Evolutionary conservation across 495 filamentous ascomycete genomes (phyloP).

Genomic region (Aspergillus hancockii): DNA sequence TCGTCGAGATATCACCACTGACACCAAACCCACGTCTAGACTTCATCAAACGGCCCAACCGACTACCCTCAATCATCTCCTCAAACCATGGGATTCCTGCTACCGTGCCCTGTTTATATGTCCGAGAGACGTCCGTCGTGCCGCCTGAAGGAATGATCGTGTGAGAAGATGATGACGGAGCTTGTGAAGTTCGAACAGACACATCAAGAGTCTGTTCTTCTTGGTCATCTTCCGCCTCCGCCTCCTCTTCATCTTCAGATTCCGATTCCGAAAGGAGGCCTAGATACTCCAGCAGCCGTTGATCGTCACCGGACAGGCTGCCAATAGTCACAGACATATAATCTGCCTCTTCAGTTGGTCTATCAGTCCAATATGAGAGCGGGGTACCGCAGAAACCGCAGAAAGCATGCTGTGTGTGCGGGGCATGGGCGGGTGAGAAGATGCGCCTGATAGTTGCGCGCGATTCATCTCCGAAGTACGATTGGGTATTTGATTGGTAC

Average conservation of each 20-base stretch:
- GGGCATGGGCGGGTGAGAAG: constrained; percentile 63
- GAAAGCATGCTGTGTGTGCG: constrained; percentile 69
- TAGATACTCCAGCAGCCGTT: constrained; percentile 67
- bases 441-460: constrained; percentile 67
- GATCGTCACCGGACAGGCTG: constrained; percentile 64
- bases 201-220: constrained; percentile 39
- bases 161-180: constrained; percentile 19
- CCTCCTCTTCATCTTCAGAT: constrained; percentile 9
- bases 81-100: constrained; percentile 82
- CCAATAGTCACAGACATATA: constrained; percentile 76
- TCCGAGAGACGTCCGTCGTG: constrained; percentile 22
- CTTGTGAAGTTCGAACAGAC: constrained; percentile 14
- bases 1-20: constrained; percentile 57
- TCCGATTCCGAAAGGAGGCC: constrained; percentile 55
- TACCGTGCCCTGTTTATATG: constrained; percentile 36
- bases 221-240: constrained; percentile 24
- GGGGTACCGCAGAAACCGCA: constrained; percentile 89
- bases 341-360: constrained; percentile 64
- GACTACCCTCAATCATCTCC: constrained; percentile 71
- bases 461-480: constrained; percentile 78
- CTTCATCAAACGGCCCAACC: constrained; percentile 64
- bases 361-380: constrained; percentile 77
- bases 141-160: constrained; percentile 22
- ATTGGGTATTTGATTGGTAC: constrained; percentile 69
- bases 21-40: constrained; percentile 54